Evolutionary conservation across 2,329 filamentous ascomycete species (phyloP).

Genomic region (Ophiosphaerella korrae): DNA sequence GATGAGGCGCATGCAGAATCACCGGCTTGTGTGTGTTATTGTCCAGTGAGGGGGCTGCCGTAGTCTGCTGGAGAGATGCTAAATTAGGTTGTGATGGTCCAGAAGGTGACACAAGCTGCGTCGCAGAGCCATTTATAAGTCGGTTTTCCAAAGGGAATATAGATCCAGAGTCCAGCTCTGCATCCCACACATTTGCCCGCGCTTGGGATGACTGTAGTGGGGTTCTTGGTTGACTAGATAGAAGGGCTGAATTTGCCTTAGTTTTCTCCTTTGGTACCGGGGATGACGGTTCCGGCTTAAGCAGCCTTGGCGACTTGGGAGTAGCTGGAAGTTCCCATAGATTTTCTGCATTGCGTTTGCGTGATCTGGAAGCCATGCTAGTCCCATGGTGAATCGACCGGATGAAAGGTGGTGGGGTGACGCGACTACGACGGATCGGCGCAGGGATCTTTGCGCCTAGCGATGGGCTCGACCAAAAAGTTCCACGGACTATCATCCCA

Average conservation of each 20-base stretch:
- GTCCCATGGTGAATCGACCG: neutral
- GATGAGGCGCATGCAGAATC: slow-evolving; percentile 24
- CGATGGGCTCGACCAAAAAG: slow-evolving; percentile 16
- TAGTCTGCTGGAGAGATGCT: too few relatives aligned
- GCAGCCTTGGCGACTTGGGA: neutral
- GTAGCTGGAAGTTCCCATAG: neutral
- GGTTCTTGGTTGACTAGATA: neutral
- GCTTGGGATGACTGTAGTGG: neutral
- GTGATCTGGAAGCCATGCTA: slow-evolving; percentile 3
- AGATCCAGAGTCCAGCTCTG: too few relatives aligned
- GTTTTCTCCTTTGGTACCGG: neutral
- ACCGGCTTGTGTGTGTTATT: neutral
- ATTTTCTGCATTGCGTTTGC: slow-evolving; percentile 2
- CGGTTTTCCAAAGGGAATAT: too few relatives aligned
- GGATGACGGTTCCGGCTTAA: neutral
- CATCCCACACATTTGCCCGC: too few relatives aligned
- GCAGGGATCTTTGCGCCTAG: slow-evolving; percentile 8
- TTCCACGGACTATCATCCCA: slow-evolving; percentile 10
- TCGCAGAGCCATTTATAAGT: too few relatives aligned
- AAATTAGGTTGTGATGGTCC: too few relatives aligned
- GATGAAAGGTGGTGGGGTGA: slow-evolving; percentile 6
- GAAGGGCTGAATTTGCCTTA: too few relatives aligned
- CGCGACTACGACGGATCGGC: slow-evolving; percentile 6
- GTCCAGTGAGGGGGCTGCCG: neutral
- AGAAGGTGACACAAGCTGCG: too few relatives aligned